phyloP scores from a whole-genome alignment of 2,329 filamentous ascomycete genomes.

The Lachnellula cervina region DNA sequence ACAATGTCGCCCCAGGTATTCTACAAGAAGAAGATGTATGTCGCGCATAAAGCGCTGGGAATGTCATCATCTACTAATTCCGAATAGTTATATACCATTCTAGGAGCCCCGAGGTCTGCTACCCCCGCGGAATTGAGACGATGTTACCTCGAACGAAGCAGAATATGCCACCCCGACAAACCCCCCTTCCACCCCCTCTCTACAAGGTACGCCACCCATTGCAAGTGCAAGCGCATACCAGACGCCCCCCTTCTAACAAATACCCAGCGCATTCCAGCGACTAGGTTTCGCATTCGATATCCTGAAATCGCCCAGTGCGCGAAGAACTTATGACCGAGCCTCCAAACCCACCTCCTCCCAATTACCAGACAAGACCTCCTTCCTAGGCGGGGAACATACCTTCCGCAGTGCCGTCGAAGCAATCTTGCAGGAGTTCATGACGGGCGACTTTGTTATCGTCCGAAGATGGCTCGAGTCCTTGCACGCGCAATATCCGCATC shows the following conservation, averaged over 20 bases:
- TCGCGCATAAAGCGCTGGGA: neutral
- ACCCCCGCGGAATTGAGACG: constrained; percentile 35
- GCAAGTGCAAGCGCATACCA: neutral
- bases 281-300: constrained; percentile 38
- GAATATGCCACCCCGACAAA: constrained; percentile 38
- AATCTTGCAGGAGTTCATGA: constrained; percentile 37
- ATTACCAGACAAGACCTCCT: constrained; percentile 30
- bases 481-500: constrained; percentile 34
- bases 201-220: constrained; percentile 28
- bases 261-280: constrained; percentile 34
- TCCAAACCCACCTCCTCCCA: constrained; percentile 27
- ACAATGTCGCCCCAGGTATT: constrained; percentile 23
- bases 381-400: constrained; percentile 35
- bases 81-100: constrained; percentile 34
- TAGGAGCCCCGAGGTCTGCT: constrained; percentile 32
- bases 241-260: constrained; percentile 3
- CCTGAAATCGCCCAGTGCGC: constrained; percentile 34
- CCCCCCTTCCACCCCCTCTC: constrained; percentile 34
- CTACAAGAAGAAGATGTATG: constrained; percentile 33
- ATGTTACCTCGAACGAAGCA: constrained; percentile 36
- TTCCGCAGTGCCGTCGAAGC: constrained; percentile 35
- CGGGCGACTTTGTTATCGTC: constrained; percentile 36
- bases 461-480: constrained; percentile 33
- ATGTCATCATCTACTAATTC: constrained; percentile 9
- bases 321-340: constrained; percentile 35